Percentiles rank a stretch among this genome's conserved stretches.
Evolutionary conservation across 257 asterid genomes (phyloP).

Genomic region (Coffea eugenioides): DNA sequence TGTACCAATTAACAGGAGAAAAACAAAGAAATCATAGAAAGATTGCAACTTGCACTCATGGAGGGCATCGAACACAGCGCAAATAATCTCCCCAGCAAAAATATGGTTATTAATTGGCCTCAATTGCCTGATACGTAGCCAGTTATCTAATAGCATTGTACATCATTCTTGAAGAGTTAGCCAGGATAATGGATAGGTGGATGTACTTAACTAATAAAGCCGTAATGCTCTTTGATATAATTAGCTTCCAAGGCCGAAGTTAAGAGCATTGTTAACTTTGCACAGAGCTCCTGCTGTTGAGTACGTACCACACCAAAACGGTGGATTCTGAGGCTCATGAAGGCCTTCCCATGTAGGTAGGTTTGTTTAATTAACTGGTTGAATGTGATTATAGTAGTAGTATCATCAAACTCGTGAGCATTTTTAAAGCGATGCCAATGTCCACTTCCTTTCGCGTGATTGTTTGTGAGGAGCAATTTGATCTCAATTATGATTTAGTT

Average conservation of each 20-base stretch:
- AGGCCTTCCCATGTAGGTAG: not conserved
- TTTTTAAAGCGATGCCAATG: slow-evolving; percentile 15
- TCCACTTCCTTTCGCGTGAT: slow-evolving; percentile 26
- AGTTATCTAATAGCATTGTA: too few species aligned
- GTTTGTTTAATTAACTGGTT: not conserved
- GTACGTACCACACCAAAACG: slow-evolving; percentile 5
- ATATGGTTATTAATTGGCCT: too few species aligned
- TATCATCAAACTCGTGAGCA: slow-evolving; percentile 36
- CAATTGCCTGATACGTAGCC: not conserved
- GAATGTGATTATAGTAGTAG: slow-evolving; percentile 16
- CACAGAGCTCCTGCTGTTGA: not conserved
- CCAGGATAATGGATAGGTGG: too few species aligned
- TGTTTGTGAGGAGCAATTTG: slow-evolving; percentile 14
- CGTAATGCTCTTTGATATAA: too few species aligned
- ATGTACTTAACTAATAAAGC: too few species aligned
- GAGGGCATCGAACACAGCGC: too few species aligned
- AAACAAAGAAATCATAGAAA: too few species aligned
- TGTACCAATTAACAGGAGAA: too few species aligned
- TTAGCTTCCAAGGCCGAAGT: too few species aligned
- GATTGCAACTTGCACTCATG: too few species aligned
- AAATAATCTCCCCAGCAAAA: too few species aligned
- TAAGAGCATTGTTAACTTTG: not conserved
- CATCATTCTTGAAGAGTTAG: not conserved
- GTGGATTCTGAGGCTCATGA: slow-evolving; percentile 13
- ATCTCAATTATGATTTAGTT: slow-evolving; percentile 25